Evolutionary conservation across 345 rosid genomes (phyloP).

Genomic region (Dovyalis caffra): DNA sequence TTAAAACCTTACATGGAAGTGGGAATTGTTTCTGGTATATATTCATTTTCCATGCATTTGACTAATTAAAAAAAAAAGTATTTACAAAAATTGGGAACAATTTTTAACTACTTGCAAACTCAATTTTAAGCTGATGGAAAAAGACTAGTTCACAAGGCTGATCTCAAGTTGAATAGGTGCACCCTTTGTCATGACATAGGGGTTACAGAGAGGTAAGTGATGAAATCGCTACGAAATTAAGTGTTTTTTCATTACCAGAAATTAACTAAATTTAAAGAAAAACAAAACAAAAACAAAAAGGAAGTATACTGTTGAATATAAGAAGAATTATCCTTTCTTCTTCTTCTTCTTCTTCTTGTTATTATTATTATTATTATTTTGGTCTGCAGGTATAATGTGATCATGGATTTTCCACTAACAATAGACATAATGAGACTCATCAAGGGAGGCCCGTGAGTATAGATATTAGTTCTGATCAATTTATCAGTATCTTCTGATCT

Average conservation of each 20-base stretch:
- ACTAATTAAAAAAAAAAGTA: not conserved
- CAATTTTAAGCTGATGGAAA: constrained; percentile 23
- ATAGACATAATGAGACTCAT: constrained; percentile 38
- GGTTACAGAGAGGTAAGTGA: constrained; percentile 30
- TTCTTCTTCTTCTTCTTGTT: no score
- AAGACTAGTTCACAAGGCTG: constrained; percentile 20
- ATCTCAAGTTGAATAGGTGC: constrained; percentile 21
- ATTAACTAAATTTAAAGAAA: not conserved
- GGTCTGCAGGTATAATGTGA: constrained; percentile 40
- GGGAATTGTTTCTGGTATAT: constrained; percentile 49
- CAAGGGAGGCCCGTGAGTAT: constrained; percentile 50
- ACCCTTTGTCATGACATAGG: constrained; percentile 38
- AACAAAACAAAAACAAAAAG: not conserved
- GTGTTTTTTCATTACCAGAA: not conserved
- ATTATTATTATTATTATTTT: not conserved
- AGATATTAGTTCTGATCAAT: not conserved
- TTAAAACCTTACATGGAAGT: constrained; percentile 37
- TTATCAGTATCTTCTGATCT: not conserved
- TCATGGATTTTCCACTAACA: constrained; percentile 40
- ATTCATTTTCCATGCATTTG: not conserved
- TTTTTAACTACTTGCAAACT: not conserved
- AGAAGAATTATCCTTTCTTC: no score
- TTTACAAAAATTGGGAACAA: not conserved
- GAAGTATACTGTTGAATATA: no score
- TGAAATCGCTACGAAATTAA: not conserved